Evolutionary conservation across 2,329 filamentous ascomycete genomes (phyloP).

Genomic region (Lasiodiplodia hormozganensis): DNA sequence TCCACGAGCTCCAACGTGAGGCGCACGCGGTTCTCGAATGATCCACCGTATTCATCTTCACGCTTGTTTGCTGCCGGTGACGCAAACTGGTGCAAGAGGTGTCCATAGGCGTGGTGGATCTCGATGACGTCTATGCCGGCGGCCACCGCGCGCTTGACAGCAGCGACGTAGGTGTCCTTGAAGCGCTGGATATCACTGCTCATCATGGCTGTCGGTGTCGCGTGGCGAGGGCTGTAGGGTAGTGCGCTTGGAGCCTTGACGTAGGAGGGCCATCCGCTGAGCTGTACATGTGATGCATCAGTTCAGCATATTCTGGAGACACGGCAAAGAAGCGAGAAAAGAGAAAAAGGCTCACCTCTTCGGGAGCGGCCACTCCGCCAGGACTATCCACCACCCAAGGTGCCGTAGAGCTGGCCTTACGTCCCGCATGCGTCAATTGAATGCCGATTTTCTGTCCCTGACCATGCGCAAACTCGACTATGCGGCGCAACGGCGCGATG

Average conservation of each 20-base stretch:
- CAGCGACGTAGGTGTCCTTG: conserved; percentile 62
- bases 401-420: conserved; percentile 65
- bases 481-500: conserved; percentile 71
- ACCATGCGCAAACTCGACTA: conserved; percentile 80
- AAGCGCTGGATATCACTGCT: conserved; percentile 70
- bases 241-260: too few species aligned
- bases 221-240: too few species aligned
- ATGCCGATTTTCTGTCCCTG: conserved; percentile 80
- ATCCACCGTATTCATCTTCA: conserved; percentile 71
- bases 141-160: conserved; percentile 60
- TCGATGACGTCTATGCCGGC: conserved; percentile 81
- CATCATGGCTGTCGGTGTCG: conserved; percentile 69
- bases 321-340: conserved; percentile 58
- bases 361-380: conserved; percentile 67
- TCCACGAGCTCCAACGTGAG: conserved; percentile 73
- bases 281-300: too few species aligned
- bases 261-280: too few species aligned
- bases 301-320: too few species aligned
- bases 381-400: conserved; percentile 69
- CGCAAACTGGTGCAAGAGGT: conserved; percentile 74
- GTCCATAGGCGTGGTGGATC: conserved; percentile 81
- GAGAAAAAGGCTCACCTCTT: conserved; percentile 73
- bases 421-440: conserved; percentile 81
- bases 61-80: conserved; percentile 73
- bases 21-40: conserved; percentile 74